A percentile compares a stretch with the other conserved stretches of the same genome.
These are phyloP conservation scores for Triticum dicoccoides DNA, from an alignment of 176 grass and related monocot species.

Conservation along the genomic window DNA sequence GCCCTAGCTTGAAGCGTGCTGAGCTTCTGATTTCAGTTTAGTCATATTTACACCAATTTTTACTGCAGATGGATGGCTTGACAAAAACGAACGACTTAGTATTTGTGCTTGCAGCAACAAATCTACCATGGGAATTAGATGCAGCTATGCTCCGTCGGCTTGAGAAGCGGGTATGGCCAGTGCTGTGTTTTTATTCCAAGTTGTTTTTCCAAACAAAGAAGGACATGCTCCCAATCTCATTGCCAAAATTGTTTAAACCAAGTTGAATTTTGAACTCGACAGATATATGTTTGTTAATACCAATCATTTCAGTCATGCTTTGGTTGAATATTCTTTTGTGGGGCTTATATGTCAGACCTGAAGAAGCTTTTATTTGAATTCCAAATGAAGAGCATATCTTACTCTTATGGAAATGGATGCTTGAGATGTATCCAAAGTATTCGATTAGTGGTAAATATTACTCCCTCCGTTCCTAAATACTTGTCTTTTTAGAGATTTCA, in stretches of 20 bases:
- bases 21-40: background rate
- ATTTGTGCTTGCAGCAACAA: constrained; percentile 95
- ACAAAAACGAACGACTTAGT: constrained; percentile 90
- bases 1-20: background rate
- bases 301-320: background rate
- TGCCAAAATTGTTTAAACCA: background rate
- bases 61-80: constrained; percentile 94
- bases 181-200: background rate
- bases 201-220: background rate
- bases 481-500: too few relatives aligned
- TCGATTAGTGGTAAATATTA: background rate
- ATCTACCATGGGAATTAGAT: constrained; percentile 96
- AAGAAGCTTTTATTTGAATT: background rate
- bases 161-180: constrained; percentile 63
- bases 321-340: background rate
- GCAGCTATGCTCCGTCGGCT: constrained; percentile 87
- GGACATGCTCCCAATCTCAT: background rate
- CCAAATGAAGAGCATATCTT: background rate
- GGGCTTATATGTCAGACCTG: background rate
- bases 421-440: background rate
- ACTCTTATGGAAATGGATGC: background rate
- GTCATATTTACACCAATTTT: constrained; percentile 19
- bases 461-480: too few relatives aligned
- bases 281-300: background rate
- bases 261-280: background rate